These are phyloP conservation scores for Cocos nucifera DNA, from an alignment of 176 grass and related monocot species.

Conservation along the genomic window DNA sequence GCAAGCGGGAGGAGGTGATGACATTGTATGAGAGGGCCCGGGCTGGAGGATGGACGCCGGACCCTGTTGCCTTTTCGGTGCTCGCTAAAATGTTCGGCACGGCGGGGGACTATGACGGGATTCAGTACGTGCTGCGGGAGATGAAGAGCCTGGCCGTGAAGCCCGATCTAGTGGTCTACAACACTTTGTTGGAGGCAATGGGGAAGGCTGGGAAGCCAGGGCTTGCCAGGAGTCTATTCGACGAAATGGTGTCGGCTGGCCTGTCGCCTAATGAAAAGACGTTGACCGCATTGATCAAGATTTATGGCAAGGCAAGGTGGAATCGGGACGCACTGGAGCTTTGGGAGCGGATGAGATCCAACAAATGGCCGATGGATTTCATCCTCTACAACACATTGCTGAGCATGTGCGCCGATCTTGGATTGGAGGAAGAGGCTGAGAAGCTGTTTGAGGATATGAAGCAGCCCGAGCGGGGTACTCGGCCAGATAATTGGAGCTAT, in stretches of 20 bases:
- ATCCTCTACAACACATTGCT: conserved; percentile 89
- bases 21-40: conserved; percentile 66
- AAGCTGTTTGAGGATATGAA: conserved; percentile 86
- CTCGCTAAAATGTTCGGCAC: conserved; percentile 83
- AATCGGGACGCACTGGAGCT: conserved; percentile 65
- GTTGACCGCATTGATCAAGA: conserved; percentile 72
- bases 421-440: conserved; percentile 55
- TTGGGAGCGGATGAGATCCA: conserved; percentile 54
- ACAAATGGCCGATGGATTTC: conserved; percentile 58
- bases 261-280: conserved; percentile 73
- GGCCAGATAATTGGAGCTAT: conserved; percentile 82
- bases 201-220: conserved; percentile 58
- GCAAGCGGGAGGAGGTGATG: conserved; percentile 62
- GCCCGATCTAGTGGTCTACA: conserved; percentile 91
- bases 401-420: conserved; percentile 88
- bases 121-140: conserved; percentile 59
- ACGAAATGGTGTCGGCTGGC: conserved; percentile 55
- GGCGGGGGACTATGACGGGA: conserved; percentile 73
- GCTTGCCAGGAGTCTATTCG: conserved; percentile 72
- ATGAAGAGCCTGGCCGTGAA: conserved; percentile 50
- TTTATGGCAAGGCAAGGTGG: conserved; percentile 73
- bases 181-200: conserved; percentile 66
- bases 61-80: conserved; percentile 68
- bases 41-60: conserved; percentile 61
- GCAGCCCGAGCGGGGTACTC: conserved; percentile 8